phyloP scores from a whole-genome alignment of 2,329 filamentous ascomycete genomes.

The Paraphaeosphaeria sporulosa region DNA sequence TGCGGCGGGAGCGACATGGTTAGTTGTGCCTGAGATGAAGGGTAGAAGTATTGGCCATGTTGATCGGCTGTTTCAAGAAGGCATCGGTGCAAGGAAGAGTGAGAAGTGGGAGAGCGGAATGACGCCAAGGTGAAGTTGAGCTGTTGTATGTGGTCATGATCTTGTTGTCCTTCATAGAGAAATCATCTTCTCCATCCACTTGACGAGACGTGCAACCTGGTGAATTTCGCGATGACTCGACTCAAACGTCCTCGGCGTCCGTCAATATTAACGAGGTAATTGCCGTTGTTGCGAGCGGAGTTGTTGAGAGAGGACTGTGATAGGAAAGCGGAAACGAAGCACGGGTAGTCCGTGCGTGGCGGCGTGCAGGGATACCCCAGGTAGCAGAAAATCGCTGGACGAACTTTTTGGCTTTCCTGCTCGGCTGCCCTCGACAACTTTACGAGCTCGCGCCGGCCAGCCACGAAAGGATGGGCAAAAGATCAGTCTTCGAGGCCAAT shows the following conservation, averaged over 20 bases:
- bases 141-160: no score
- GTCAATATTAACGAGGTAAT: no score
- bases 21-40: conserved; percentile 48
- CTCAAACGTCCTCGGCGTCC: no score
- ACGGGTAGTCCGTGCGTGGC: not conserved
- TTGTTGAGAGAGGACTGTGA: no score
- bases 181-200: no score
- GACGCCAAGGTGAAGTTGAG: not conserved
- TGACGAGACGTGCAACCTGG: no score
- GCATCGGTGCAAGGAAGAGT: conserved; percentile 1
- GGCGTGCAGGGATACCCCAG: not conserved
- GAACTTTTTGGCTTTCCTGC: conserved; percentile 27
- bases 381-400: not conserved
- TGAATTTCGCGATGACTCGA: no score
- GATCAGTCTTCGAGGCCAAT: conserved; percentile 43
- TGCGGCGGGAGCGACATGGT: conserved; percentile 39
- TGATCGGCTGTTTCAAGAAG: conserved; percentile 45
- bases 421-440: conserved; percentile 3
- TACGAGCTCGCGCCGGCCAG: not conserved
- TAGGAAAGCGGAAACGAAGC: no score
- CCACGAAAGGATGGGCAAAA: conserved; percentile 37
- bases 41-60: conserved; percentile 48
- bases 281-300: no score
- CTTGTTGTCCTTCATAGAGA: no score
- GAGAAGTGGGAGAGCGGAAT: not conserved